Base-by-base conservation (phyloP, 257 asterid genomes). In the Salvia hispanica region DNA sequence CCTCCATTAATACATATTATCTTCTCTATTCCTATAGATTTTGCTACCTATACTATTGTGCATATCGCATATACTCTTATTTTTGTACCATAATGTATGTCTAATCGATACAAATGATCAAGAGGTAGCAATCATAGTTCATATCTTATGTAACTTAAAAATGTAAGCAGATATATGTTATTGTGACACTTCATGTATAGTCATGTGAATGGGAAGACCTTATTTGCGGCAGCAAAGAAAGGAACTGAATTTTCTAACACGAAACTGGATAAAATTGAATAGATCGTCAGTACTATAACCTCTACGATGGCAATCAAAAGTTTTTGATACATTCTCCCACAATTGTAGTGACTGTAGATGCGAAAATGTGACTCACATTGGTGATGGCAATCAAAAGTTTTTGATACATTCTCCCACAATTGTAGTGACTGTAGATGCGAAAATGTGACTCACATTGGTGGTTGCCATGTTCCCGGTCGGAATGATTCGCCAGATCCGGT, bases 391-490 rank as follows among this genome's bases (percentile, higher is more conserved):
- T 33, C 28, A 48, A n/a, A 60, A 33, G 18, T 6, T 28, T 31
- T 42, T 8, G 37, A 53, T 11, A 45, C 40, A 18, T 33, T 51
- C 57, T 21, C 63, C 47, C 39, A 13, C 14, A 31, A 36, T n/a
- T 46, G 43, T 28, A 40, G 39, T 56, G 61, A 40, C 11, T 40
- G 11, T 8, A 8, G 2, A 10, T 18, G 6, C 34, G 62, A 50
- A 46, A 55, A 18, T 36, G 70, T 6, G 70, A 34, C 62, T 89
- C 84, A 87, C 28, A 86, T 74, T 43, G 97, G 97, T 39, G 97
- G 97, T 74, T 88, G 96, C 98, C 98, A 92, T 54, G 91, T 81
- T 79, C 98, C 98, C 2, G 98, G 97, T 79, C 80, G 88, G 77
- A 83, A 90, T 48, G 98, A 86, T 73, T 67, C 83, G 11, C 98